Evolutionary conservation across 306 rosid genomes (phyloP), one percentile per base, ranked within the genome.

Genomic region (Casuarina cunninghamiana): DNA sequence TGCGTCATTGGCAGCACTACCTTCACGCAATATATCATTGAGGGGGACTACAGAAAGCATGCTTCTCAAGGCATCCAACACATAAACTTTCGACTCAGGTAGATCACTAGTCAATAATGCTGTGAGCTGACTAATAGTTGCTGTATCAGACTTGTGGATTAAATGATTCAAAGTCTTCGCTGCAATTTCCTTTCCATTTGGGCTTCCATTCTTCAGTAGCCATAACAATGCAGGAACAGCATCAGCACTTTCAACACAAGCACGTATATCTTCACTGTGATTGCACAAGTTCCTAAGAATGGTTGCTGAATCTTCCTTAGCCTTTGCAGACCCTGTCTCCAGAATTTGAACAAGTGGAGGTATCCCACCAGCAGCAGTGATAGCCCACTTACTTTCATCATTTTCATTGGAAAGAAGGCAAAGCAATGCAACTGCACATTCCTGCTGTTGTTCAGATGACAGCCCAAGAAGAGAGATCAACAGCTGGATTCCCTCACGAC

Each of bases 361-460:
- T 80, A 95, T 95, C 72, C 98, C 98, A 81, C 98, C 98, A 72
- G 97, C 98, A 88, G 98, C 98, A 69, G 98, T 95, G 51, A 95
- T 92, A 76, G 97, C 97, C 98, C 98, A 92, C 81, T 90, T 95
- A 81, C 98, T 92, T 79, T 95, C 98, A 82, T 95, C 98, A 77
- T 89, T 95, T 89, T 95, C 98, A 75, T 87, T 83, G 5, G 97
- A 89, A 77, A 95, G 86, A 83, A 95, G 91, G 89, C 91, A 88
- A 81, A 95, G 98, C 66, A 94, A 87, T 15, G 98, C 92, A 79
- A 94, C 98, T 74, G 98, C 97, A 86, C 97, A 94, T 85, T 94
- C 98, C 84, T 94, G 98, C 83, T 94, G 98, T 84, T 94, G 98
- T 82, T 94, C 98, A 75, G 98, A 94, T 65, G 97, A 92, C 82